Base-by-base conservation (phyloP, 257 asterid species). In the Coffea canephora region DNA sequence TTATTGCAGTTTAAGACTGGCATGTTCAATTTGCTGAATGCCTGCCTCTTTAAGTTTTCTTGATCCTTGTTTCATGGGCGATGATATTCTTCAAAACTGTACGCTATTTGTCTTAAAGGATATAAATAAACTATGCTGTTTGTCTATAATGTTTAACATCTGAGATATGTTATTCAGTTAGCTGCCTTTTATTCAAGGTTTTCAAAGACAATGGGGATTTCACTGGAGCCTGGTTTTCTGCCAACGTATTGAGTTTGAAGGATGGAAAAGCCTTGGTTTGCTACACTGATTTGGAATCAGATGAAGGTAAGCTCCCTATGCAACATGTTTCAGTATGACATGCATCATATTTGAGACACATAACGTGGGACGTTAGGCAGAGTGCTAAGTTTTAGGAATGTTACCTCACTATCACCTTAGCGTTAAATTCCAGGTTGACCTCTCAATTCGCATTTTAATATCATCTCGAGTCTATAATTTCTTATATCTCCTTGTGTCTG, bases 201-300 rank as follows among this genome's bases (percentile, higher is more conserved):
- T 92, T 88, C 74, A 96, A 87, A 83, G 96, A 89, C 77, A 81
- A 80, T 80, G 97, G 90, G 45, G 89, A 87, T 78, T 84, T 81
- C 61, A 91, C 88, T 83, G 88, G 83, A 55, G 98, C 89, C 57
- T 96, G 99, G 99, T 91, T 88, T 88, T 74, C 91, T 49, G 99
- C 96, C 69, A 89, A 78, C 45, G 89, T 94, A 69, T 76, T 87
- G 84, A 89, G 88, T 83, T 73, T 96, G 83, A 91, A 88, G 89
- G 94, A 89, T 75, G 90, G 83, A 46, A 91, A 87, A 85, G 99
- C 92, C 69, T 89, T 91, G 69, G 96, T 96, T 85, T 89, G 85
- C 80, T 94, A 88, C 85, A 86, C 85, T 0, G 89, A 88, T 54
- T 88, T 88, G 67, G 93, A 86, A 74, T 84, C 91, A 18, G 92